Base-by-base conservation (phyloP, 305 asterid species). In the Fraxinus ornus region DNA sequence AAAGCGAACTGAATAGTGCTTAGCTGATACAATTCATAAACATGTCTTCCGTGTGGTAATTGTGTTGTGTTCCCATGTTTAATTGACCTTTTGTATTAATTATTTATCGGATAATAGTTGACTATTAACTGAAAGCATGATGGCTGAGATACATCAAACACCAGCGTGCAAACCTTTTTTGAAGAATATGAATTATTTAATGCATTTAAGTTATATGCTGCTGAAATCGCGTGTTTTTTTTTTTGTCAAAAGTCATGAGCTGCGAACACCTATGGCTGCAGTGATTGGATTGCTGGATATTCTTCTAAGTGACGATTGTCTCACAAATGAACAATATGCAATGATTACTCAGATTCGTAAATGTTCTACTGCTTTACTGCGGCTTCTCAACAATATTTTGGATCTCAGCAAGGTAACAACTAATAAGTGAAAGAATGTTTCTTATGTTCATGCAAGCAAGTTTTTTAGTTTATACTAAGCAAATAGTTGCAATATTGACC, bases 201-300 rank as follows among this genome's bases (percentile, higher is more conserved):
- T 32, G 76, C 2, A 68, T 52, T 70, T 28, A 70, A 70, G 39
- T 55, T 81, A 12, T 66, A 78, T 55, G 49, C 26, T 68, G 68
- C 76, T 82, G 80, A 62, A 81, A 37, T 75, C 76, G 57, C 73
- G 72, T 84, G 24, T 79, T 82, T 78, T 19, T 81, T n/a, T 6
- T 64, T 71, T 24, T 83, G 78, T 49, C 78, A 81, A 90, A 90
- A 95, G 98, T 87, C 98, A 95, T 77, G 98, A 95, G 77, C 92
- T 95, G 84, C 91, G 98, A 36, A 95, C 98, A 73, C 98, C 98
- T 78, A 95, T 95, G 98, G 98, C 98, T 83, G 98, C 98, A 36
- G 98, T 95, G 78, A 95, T 95, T 85, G 98, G 98, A 22, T 85
- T 95, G 85, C 91, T 95, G 78, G 98, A 95, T 85, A 95, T 95